These are phyloP conservation scores for Haematococcus sp. DNA, from an alignment of 139 green algal species.

Conservation along the genomic window DNA sequence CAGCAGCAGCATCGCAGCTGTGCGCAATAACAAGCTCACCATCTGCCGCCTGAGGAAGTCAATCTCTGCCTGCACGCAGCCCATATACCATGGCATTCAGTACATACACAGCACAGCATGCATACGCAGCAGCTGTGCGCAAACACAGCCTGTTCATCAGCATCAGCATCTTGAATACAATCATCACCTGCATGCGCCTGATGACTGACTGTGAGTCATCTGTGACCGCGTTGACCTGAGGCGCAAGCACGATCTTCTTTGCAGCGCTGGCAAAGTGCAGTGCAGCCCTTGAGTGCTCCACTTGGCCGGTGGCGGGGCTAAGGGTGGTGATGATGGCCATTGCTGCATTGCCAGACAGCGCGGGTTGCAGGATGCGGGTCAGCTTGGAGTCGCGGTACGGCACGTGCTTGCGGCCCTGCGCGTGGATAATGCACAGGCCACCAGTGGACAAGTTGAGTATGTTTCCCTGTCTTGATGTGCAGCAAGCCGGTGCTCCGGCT, in stretches of 20 bases:
- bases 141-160: no score
- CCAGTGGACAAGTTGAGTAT: not conserved
- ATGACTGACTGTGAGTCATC: slow-evolving; percentile 53
- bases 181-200: slow-evolving; percentile 76
- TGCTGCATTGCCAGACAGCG: slow-evolving; percentile 87
- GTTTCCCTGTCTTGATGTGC: not conserved
- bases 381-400: slow-evolving; percentile 88
- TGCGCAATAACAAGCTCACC: no score
- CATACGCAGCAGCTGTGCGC: no score
- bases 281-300: slow-evolving; percentile 67
- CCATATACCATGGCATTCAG: no score
- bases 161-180: no score
- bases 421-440: not conserved
- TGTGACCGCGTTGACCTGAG: slow-evolving; percentile 66
- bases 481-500: not conserved
- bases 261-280: slow-evolving; percentile 91
- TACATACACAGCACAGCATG: no score
- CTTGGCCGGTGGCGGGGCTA: slow-evolving; percentile 62
- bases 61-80: slow-evolving; percentile 77
- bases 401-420: slow-evolving; percentile 44
- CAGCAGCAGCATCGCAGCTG: no score
- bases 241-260: slow-evolving; percentile 67
- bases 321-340: slow-evolving; percentile 92
- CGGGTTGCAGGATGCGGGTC: slow-evolving; percentile 86
- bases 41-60: slow-evolving; percentile 51